Percentiles rank a stretch among this genome's conserved stretches.
These are phyloP conservation scores for Darksidea phi DNA, from an alignment of 495 filamentous ascomycete genomes.

Conservation along the genomic window DNA sequence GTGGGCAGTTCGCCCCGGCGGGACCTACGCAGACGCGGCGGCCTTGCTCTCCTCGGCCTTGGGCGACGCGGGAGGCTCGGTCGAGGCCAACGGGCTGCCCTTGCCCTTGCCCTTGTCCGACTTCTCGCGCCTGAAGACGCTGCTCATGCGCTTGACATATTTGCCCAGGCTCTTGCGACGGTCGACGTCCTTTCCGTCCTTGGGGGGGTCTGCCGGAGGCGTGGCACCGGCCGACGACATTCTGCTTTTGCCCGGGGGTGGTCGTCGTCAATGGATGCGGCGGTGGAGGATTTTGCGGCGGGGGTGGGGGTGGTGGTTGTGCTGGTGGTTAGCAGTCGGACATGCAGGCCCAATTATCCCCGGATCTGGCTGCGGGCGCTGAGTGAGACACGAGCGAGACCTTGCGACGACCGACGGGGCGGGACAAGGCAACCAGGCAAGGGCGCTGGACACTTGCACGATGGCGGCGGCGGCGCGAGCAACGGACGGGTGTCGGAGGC, in stretches of 20 bases:
- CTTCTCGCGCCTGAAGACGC: constrained; percentile 31
- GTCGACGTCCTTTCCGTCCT: constrained; percentile 6
- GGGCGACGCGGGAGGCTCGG: constrained; percentile 19
- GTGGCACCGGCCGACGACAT: constrained; percentile 5
- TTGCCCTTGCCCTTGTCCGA: constrained; percentile 15
- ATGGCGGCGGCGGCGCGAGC: no score
- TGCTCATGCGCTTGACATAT: constrained; percentile 36
- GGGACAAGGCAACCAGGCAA: constrained; percentile 20
- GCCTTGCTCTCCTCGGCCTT: constrained; percentile 1
- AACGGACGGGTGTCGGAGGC: no score
- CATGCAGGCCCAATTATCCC: constrained; percentile 16
- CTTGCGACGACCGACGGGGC: constrained; percentile 28
- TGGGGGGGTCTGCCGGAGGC: constrained; percentile 7
- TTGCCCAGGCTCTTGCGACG: constrained; percentile 32
- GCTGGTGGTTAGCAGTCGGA: constrained; percentile 15
- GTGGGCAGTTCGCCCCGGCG: not conserved
- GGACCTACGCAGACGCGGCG: constrained; percentile 20
- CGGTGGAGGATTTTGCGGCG: no score
- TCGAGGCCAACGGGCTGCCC: constrained; percentile 6
- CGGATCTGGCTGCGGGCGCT: not conserved
- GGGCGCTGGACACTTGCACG: not conserved
- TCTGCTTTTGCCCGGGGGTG: not conserved
- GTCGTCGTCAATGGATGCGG: not conserved
- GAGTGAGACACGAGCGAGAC: constrained; percentile 33
- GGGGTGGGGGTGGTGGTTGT: not conserved